Conservation (phyloP, 768 basidiomycete species). For the Leccinum obscurum region DNA sequence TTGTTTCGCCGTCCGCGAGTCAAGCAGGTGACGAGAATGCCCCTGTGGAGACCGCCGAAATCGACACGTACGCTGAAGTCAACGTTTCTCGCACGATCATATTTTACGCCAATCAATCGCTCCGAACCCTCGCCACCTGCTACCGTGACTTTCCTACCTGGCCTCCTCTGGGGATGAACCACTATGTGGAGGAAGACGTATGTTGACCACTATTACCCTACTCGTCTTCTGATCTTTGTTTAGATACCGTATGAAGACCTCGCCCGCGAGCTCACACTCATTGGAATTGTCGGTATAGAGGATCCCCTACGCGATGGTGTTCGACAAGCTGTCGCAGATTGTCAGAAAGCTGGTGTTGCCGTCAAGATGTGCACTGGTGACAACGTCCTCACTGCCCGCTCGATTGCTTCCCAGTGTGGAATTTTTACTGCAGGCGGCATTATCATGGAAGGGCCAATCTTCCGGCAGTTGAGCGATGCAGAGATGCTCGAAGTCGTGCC, state of each 20-base stretch:
- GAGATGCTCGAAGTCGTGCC: constrained; percentile 86
- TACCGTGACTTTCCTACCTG: constrained; percentile 85
- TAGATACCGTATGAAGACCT: constrained; percentile 72
- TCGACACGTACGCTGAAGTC: constrained; percentile 66
- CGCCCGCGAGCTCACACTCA: constrained; percentile 72
- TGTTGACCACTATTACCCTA: constrained; percentile 13
- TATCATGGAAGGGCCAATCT: constrained; percentile 97
- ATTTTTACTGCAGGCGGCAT: constrained; percentile 93
- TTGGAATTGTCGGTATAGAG: constrained; percentile 93
- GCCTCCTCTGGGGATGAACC: constrained; percentile 62
- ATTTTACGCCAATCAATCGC: constrained; percentile 95
- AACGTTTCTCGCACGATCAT: constrained; percentile 94
- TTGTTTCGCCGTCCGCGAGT: constrained; percentile 44
- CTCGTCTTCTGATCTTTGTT: constrained; percentile 14
- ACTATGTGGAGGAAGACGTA: constrained; percentile 55
- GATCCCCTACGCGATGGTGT: constrained; percentile 94
- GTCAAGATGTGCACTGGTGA: constrained; percentile 99
- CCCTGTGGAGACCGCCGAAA: constrained; percentile 54
- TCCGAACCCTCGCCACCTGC: constrained; percentile 92
- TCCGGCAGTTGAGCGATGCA: constrained; percentile 69
- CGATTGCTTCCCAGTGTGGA: constrained; percentile 94
- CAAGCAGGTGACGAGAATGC: constrained; percentile 21
- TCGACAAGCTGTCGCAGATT: constrained; percentile 82
- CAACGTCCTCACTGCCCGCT: constrained; percentile 93
- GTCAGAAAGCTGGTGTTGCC: constrained; percentile 83